Evolutionary conservation across 768 basidiomycete species (phyloP).

Genomic region (Amanita subjunquillea): DNA sequence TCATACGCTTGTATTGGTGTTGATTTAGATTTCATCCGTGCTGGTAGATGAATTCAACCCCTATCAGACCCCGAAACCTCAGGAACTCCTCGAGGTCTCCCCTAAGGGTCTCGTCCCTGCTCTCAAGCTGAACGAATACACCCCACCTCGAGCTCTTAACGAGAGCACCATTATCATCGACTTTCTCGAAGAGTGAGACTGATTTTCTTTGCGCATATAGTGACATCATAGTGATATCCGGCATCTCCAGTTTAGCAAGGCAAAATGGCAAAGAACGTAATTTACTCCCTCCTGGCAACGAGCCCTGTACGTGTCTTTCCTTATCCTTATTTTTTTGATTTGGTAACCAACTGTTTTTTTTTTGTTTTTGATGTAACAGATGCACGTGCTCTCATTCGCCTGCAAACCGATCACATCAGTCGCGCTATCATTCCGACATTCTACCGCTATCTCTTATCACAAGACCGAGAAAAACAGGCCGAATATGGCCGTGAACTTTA

Average conservation of each 20-base stretch:
- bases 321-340: background rate
- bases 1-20: background rate
- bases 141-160: constrained; percentile 54
- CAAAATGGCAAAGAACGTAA: constrained; percentile 28
- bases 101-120: constrained; percentile 51
- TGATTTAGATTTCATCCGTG: background rate
- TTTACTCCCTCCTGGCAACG: constrained; percentile 44
- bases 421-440: constrained; percentile 59
- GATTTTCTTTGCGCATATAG: background rate
- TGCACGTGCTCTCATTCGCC: constrained; percentile 55
- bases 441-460: constrained; percentile 67
- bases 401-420: constrained; percentile 60
- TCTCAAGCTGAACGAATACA: constrained; percentile 28
- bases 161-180: constrained; percentile 78
- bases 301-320: constrained; percentile 44
- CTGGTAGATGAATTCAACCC: constrained; percentile 79
- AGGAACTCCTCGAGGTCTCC: constrained; percentile 67
- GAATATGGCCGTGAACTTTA: constrained; percentile 43
- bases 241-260: background rate
- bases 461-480: constrained; percentile 42
- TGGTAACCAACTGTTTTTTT: too few relatives aligned
- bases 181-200: constrained; percentile 62
- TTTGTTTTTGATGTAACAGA: constrained; percentile 30
- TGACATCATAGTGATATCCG: background rate
- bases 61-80: constrained; percentile 60